Conservation (phyloP, 306 rosid genomes). For the Comarum palustre region DNA sequence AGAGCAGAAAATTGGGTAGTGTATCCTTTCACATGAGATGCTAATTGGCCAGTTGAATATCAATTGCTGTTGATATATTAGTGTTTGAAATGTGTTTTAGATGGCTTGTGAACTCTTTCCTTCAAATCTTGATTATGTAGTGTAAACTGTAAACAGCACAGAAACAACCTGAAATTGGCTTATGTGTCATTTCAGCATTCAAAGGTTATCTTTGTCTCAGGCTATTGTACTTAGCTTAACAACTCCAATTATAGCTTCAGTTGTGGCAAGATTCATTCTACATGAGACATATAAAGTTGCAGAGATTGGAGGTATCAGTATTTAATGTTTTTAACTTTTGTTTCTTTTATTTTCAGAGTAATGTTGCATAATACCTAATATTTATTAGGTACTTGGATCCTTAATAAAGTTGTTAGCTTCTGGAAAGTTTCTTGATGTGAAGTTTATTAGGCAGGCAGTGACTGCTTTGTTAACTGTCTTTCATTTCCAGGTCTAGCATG, state of each 20-base stretch:
- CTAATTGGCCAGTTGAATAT: background rate
- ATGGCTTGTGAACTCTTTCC: background rate
- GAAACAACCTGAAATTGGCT: constrained; percentile 21
- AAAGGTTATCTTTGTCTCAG: constrained; percentile 62
- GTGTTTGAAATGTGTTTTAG: background rate
- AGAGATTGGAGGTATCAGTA: constrained; percentile 56
- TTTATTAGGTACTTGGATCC: background rate
- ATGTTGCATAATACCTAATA: constrained; percentile 8
- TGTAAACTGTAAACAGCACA: constrained; percentile 2
- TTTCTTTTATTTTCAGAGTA: background rate
- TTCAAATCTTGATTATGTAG: constrained; percentile 4
- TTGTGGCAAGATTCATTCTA: constrained; percentile 62
- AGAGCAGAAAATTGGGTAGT: constrained; percentile 5
- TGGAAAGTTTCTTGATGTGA: background rate
- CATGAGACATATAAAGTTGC: constrained; percentile 58
- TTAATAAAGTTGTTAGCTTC: constrained; percentile 3
- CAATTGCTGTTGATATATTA: background rate
- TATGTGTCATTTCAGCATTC: constrained; percentile 59
- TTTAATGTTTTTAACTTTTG: constrained; percentile 13
- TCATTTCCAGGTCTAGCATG: constrained; percentile 67
- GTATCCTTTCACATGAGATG: background rate
- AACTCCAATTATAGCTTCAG: constrained; percentile 71
- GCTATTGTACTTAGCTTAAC: constrained; percentile 63
- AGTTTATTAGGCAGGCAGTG: constrained; percentile 13
- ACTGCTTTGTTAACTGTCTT: constrained; percentile 20